Evolutionary conservation across 2,329 filamentous ascomycete genomes (phyloP), one percentile per base, ranked within the genome.

Genomic region (Ophiobolus disseminans): DNA sequence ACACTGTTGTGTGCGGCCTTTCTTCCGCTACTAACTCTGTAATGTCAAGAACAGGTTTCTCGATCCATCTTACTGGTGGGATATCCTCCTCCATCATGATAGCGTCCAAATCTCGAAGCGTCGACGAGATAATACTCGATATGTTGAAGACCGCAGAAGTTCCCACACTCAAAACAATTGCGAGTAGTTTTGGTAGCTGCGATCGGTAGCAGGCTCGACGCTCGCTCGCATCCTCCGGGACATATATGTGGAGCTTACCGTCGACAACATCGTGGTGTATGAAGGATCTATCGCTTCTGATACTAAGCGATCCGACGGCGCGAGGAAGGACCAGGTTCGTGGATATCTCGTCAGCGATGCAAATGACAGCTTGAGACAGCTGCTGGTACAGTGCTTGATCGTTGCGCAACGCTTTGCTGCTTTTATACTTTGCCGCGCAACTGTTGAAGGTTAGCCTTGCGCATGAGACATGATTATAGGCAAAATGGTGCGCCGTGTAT

Each of bases 381-480:
- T 52, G 50, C 2, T 56, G 34, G 30, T 55, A 63, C 3, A 61
- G 40, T 8, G 28, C 14, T 4, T 13, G 14, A 3, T 63, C 48
- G 4, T 35, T 40, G n/a, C 30, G 53, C 9, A 66, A 46, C 13
- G 60, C 57, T 23, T 51, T 57, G 0, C n/a, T 23, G 37, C 59
- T 64, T 31, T 63, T 64, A 45, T 60, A 37, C 23, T 62, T 61
- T 17, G 59, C 48, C 10, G 62, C 60, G 26, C 62, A 66, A 30
- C 60, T 66, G 30, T 26, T 9, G 9, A 8, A 11, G 13, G 45
- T 48, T 19, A 36, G 41, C 21, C 23, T 19, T 60, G 21, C 58
- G 53, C 22, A 14, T 32, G 30, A 26, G 4, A 14, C 28, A 36
- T 5, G 3, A 14, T 9, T 14, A 25, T 25, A 14, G 3, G n/a